Conservation (phyloP, 306 rosid genomes). For the Hippophae gyantsensis region DNA sequence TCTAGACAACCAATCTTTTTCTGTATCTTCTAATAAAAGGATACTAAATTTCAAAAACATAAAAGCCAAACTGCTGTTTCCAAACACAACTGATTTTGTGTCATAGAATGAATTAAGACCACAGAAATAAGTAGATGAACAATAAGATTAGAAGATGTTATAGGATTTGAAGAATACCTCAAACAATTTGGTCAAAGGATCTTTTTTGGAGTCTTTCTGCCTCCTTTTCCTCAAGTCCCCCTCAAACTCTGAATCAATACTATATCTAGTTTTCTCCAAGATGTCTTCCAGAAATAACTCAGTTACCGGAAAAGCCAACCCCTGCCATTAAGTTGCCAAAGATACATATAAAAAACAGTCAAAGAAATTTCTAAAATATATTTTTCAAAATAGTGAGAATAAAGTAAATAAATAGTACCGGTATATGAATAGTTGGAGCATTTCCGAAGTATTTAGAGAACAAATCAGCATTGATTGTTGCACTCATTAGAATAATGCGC, state of each 20-base stretch:
- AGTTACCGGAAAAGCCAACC: constrained; percentile 68
- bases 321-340: constrained; percentile 40
- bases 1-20: too few relatives aligned
- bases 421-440: constrained; percentile 78
- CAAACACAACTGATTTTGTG: too few relatives aligned
- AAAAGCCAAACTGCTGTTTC: too few relatives aligned
- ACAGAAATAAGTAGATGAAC: not conserved
- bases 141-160: not conserved
- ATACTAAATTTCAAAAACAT: too few relatives aligned
- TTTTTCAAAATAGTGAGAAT: constrained; percentile 5
- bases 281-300: constrained; percentile 83
- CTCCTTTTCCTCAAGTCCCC: constrained; percentile 68
- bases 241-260: constrained; percentile 67
- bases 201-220: constrained; percentile 79
- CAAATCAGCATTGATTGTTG: constrained; percentile 89
- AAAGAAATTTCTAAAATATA: constrained; percentile 2
- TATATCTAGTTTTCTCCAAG: constrained; percentile 71
- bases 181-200: constrained; percentile 74
- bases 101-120: too few relatives aligned
- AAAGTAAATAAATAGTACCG: constrained; percentile 37
- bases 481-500: constrained; percentile 90
- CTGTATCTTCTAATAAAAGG: too few relatives aligned
- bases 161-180: constrained; percentile 49
- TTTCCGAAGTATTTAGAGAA: constrained; percentile 78
- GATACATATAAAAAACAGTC: constrained; percentile 17